Conservation (phyloP, 75 land plant species). For the Larix kaempferi region DNA sequence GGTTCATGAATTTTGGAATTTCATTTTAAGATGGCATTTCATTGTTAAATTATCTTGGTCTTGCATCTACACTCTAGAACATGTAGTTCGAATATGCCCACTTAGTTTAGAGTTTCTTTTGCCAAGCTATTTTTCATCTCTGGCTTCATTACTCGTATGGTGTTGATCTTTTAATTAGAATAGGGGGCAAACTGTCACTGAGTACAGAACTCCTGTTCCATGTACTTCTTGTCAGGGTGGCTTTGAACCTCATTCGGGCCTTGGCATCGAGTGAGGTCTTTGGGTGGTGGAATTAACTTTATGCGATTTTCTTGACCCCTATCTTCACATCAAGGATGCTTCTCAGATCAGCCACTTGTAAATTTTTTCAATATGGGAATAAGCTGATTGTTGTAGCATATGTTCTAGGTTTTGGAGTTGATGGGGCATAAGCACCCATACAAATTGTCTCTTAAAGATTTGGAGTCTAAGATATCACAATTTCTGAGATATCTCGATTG, state of each 20-base stretch:
- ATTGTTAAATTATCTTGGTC: background rate
- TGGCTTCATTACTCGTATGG: background rate
- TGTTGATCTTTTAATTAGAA: background rate
- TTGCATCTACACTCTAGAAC: slow-evolving; percentile 4
- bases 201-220: slow-evolving; percentile 3
- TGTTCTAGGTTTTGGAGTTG: slow-evolving; percentile 3
- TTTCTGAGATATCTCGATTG: background rate
- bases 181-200: background rate
- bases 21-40: background rate
- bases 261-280: slow-evolving; percentile 21
- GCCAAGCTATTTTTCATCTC: slow-evolving; percentile 6
- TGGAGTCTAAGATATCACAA: background rate
- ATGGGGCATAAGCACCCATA: background rate
- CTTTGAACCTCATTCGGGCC: slow-evolving; percentile 24
- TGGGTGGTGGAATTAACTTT: slow-evolving; percentile 7
- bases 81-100: background rate
- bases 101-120: slow-evolving; percentile 6
- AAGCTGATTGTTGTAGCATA: slow-evolving; percentile 1
- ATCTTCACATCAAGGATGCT: background rate
- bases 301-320: slow-evolving; percentile 7
- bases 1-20: slow-evolving; percentile 12
- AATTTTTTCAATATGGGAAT: too few species aligned
- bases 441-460: background rate
- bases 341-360: background rate
- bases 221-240: slow-evolving; percentile 22